Percentiles rank a stretch among this genome's conserved stretches.
Evolutionary conservation across 2,329 filamentous ascomycete genomes (phyloP).

Genomic region (Macrophomina tecta): DNA sequence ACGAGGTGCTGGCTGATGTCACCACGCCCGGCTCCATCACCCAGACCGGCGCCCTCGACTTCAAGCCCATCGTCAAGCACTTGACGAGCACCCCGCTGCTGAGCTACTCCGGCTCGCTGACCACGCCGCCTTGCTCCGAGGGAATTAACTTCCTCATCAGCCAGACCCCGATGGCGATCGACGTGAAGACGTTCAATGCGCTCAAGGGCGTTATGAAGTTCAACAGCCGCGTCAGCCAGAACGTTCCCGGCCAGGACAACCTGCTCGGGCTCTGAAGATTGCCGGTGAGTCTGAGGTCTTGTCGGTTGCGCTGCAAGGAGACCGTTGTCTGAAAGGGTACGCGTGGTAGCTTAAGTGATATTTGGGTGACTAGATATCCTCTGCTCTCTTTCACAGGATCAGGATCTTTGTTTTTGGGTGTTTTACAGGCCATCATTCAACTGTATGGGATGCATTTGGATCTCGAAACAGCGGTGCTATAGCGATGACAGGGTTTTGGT

Average conservation of each 20-base stretch:
- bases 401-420: too few species aligned
- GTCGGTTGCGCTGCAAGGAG: too few species aligned
- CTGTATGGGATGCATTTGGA: too few species aligned
- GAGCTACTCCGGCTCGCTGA: slow-evolving; percentile 65
- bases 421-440: too few species aligned
- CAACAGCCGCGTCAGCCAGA: slow-evolving; percentile 63
- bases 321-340: too few species aligned
- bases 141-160: slow-evolving; percentile 62
- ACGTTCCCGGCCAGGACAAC: slow-evolving; percentile 53
- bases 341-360: too few species aligned
- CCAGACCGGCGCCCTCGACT: slow-evolving; percentile 49
- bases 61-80: slow-evolving; percentile 48
- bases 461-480: too few species aligned
- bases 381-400: too few species aligned
- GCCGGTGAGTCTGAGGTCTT: too few species aligned
- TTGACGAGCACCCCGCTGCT: slow-evolving; percentile 50
- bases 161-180: slow-evolving; percentile 54
- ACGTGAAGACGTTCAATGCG: slow-evolving; percentile 56
- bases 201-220: slow-evolving; percentile 62
- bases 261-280: slow-evolving; percentile 38
- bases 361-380: too few species aligned
- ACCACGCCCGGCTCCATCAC: slow-evolving; percentile 47
- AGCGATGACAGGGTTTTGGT: too few species aligned
- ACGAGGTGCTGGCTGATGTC: slow-evolving; percentile 47
- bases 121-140: slow-evolving; percentile 68